Evolutionary conservation across 805 yeast species (phyloP), one percentile per base, ranked within the genome.

Genomic region (Hanseniaspora hatyaiensis): DNA sequence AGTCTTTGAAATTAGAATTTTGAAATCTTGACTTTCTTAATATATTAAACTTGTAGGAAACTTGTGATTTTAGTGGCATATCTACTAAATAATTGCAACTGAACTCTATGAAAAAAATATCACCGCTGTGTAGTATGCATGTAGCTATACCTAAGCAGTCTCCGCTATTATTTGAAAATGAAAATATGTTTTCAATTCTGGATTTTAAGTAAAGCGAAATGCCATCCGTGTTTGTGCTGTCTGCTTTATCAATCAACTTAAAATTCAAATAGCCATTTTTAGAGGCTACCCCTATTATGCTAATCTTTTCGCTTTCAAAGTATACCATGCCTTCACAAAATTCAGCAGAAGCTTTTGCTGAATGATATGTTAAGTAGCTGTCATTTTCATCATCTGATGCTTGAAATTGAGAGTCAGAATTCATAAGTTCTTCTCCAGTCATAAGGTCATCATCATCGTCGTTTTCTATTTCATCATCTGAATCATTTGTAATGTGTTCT

Each of bases 221-320:
- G 3, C 42, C 40, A n/a, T 45, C 49, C 15, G 22, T 29, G 18
- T 37, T 36, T 9, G 2, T n/a, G 8, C 15, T 9, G n/a, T 30
- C 22, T 2, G 15, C 6, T 31, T 37, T 30, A n/a, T 37, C 31
- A n/a, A 45, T 30, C 19, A 45, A n/a, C 24, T 45, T 45, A 19
- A 45, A 45, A 15, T 45, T 45, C 22, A 45, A 31, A 18, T 34
- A 45, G 13, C 49, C 49, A 16, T 31, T 31, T 37, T 45, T 45
- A 1, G 42, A 28, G 6, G 49, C 42, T 13, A 45, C 12, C 6
- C 49, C 42, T n/a, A 20, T n/a, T 12, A 45, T 15, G 9, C 31
- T 18, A 3, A 45, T 26, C 12, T 23, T 12, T 8, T 16, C n/a
- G 16, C 29, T 37, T 4, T 37, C 37, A 9, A 45, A 31, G 16